Conservation (phyloP, 352 stramenopile genomes). For the Hyaloperonospora arabidopsidis region DNA sequence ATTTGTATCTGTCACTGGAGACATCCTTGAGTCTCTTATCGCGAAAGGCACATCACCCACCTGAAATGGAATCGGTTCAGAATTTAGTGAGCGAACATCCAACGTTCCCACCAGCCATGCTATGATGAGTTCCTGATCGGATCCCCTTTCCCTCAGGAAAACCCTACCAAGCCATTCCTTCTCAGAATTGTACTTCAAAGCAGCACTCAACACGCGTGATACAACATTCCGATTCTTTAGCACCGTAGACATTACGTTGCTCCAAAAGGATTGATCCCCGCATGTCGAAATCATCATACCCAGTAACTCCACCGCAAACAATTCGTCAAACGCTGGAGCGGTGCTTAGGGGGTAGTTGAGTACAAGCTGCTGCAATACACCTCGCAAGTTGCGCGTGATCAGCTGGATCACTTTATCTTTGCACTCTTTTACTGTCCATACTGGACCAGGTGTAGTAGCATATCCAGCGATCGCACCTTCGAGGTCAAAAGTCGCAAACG, state of each 20-base stretch:
- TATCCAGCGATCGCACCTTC: slow-evolving; percentile 18
- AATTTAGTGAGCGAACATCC: slow-evolving; percentile 33
- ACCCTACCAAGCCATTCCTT: slow-evolving; percentile 61
- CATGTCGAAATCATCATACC: slow-evolving; percentile 52
- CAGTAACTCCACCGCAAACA: slow-evolving; percentile 63
- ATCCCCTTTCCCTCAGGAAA: slow-evolving; percentile 49
- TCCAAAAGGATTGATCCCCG: slow-evolving; percentile 59
- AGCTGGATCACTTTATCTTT: slow-evolving; percentile 21
- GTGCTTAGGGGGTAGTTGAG: slow-evolving; percentile 37
- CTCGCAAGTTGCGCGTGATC: slow-evolving; percentile 31
- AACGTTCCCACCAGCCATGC: slow-evolving; percentile 66
- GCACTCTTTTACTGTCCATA: slow-evolving; percentile 27
- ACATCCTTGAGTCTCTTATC: slow-evolving; percentile 8
- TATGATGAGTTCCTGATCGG: slow-evolving; percentile 45
- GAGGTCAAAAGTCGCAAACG: slow-evolving; percentile 36
- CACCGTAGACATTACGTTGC: slow-evolving; percentile 26
- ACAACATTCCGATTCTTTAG: slow-evolving; percentile 47
- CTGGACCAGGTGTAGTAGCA: background rate
- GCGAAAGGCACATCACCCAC: slow-evolving; percentile 19
- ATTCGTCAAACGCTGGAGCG: slow-evolving; percentile 34
- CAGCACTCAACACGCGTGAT: slow-evolving; percentile 46
- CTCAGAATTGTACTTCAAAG: slow-evolving; percentile 47
- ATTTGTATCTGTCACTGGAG: background rate
- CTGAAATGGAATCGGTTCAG: slow-evolving; percentile 16
- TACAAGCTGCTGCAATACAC: slow-evolving; percentile 46